Base-by-base conservation (phyloP, 2,329 filamentous ascomycete species). In the Colletotrichum eleusines region DNA sequence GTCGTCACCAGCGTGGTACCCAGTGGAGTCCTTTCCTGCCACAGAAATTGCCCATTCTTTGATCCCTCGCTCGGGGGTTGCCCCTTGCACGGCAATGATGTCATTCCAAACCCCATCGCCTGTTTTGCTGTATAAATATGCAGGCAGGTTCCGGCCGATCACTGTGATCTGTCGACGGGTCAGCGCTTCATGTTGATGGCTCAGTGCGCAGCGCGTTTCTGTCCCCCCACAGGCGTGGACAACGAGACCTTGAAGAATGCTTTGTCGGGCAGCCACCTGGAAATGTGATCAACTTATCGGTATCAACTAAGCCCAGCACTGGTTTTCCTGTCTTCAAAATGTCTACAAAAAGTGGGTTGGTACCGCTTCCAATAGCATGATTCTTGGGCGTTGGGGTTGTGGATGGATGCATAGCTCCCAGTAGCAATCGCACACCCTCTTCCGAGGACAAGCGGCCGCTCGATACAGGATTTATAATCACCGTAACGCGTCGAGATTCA, bases 71-170 rank as follows among this genome's bases (percentile, higher is more conserved):
- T 31, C n/a, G 18, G 57, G 42, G 28, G 40, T 18, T 26, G 16
- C 42, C 59, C 63, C n/a, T 54, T 58, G 61, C 20, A 40, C 44
- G 33, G 11, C 12, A 18, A 44, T 69, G 69, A 71, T 61, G 69
- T 71, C 69, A 71, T 57, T 44, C 33, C 55, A n/a, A 63, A 59
- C 38, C 50, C 31, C 44, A 20, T 46, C 35, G 64, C 69, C 51
- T 69, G 69, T 68, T 71, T 71, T 71, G 54, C 53, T 20, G 28
- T 33, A 57, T 31, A 38, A 59, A 20, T 23, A 23, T 69, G 69
- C 64, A 63, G 64, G 69, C 64, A 63, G 64, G 58, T 53, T 59
- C 58, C 31, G 65, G 69, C 40, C 69, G 65, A 71, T 69, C 64
- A 50, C 8, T 51, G 0, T 46, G 38, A 48, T 33, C 28, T 38